Evolutionary conservation across 1,284 basidiomycete species (phyloP).

Genomic region (Ceratobasidium sp.): DNA sequence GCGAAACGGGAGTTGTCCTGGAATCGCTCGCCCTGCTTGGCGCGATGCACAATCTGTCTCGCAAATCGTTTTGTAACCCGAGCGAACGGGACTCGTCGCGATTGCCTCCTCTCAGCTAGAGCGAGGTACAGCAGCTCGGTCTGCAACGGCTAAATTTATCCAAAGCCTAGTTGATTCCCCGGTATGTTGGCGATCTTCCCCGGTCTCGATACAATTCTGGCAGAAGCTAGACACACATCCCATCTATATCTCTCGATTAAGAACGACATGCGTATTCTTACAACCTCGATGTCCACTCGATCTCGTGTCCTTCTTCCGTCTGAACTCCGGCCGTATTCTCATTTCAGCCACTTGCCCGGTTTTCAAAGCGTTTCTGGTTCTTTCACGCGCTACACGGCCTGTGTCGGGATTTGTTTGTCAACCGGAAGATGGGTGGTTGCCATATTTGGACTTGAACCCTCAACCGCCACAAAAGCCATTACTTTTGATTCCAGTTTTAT

Average conservation of each 20-base stretch:
- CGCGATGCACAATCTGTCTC: not conserved
- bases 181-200: no score
- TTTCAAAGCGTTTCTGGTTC: not conserved
- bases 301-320: not conserved
- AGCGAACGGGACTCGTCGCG: not conserved
- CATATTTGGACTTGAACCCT: not conserved
- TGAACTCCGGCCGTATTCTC: not conserved
- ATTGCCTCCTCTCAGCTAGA: not conserved
- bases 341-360: not conserved
- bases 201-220: no score
- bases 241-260: not conserved
- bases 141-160: not conserved
- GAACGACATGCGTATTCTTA: not conserved
- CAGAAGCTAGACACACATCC: not conserved
- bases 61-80: not conserved
- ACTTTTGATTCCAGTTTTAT: not conserved
- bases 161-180: not conserved
- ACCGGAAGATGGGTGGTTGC: not conserved
- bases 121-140: not conserved
- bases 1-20: no score
- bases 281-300: no score
- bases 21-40: not conserved
- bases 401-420: conserved; percentile 19
- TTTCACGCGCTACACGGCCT: not conserved
- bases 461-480: not conserved